Evolutionary conservation across 83 land plant species (phyloP).

Genomic region (Larix sibirica): DNA sequence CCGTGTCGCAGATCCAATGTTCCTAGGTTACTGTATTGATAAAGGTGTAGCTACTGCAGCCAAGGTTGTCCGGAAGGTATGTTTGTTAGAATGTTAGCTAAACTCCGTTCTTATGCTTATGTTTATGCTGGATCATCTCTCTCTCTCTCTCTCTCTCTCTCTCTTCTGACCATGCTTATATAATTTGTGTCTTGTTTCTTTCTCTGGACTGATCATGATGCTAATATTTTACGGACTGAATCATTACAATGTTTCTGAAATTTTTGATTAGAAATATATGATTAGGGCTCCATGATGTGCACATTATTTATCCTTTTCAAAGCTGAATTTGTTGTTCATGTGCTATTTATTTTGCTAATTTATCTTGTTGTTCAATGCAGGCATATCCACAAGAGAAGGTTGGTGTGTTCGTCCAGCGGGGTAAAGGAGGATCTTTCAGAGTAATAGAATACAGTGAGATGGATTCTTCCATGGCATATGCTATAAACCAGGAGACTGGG

Average conservation of each 20-base stretch:
- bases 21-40: conserved; percentile 86
- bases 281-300: not conserved
- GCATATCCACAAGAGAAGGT: conserved; percentile 91
- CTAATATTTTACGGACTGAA: not conserved
- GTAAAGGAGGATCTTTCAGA: conserved; percentile 78
- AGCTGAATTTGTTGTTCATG: not conserved
- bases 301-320: not conserved
- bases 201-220: not conserved
- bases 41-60: conserved; percentile 83
- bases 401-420: conserved; percentile 85
- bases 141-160: not conserved
- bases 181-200: not conserved
- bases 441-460: conserved; percentile 91
- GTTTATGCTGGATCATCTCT: not conserved
- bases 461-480: conserved; percentile 62
- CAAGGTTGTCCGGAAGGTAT: conserved; percentile 91
- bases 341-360: not conserved
- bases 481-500: conserved; percentile 84
- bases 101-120: not conserved
- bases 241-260: not conserved
- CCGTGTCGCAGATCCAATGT: conserved; percentile 94
- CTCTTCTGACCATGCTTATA: not conserved
- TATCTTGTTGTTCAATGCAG: conserved; percentile 33
- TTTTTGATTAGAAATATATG: not conserved
- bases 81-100: not conserved